These are phyloP conservation scores for Eucalyptus dawsonii DNA, from an alignment of 345 rosid genomes.

Conservation along the genomic window DNA sequence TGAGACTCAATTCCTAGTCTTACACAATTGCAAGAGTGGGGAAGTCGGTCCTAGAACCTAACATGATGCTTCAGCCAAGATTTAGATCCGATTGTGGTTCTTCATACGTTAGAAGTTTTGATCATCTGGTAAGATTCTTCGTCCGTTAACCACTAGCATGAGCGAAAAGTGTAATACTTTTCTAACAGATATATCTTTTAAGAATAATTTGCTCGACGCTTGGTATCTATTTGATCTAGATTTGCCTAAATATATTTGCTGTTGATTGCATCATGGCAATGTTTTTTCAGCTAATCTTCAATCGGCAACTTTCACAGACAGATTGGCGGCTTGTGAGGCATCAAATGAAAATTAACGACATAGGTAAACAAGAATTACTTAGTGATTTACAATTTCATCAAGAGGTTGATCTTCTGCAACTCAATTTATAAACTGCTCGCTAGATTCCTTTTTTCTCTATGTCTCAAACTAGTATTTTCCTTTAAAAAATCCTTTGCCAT, in stretches of 20 bases:
- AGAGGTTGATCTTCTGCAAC: neutral
- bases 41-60: neutral
- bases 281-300: neutral
- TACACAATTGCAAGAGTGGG: neutral
- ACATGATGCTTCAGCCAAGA: neutral
- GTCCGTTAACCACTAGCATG: neutral
- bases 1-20: neutral
- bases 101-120: rapidly evolving
- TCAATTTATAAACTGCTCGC: too few relatives aligned
- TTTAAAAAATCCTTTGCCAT: neutral
- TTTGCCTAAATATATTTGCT: neutral
- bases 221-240: neutral
- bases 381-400: neutral
- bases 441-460: neutral
- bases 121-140: neutral
- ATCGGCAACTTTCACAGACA: neutral
- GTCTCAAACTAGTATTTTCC: neutral
- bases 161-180: neutral
- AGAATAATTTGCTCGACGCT: neutral
- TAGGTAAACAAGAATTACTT: neutral
- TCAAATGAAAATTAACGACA: too few relatives aligned
- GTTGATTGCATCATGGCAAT: neutral
- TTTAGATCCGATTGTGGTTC: neutral
- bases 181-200: neutral
- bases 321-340: neutral